Conservation (phyloP, 306 rosid genomes). For the Ziziphus jujuba region DNA sequence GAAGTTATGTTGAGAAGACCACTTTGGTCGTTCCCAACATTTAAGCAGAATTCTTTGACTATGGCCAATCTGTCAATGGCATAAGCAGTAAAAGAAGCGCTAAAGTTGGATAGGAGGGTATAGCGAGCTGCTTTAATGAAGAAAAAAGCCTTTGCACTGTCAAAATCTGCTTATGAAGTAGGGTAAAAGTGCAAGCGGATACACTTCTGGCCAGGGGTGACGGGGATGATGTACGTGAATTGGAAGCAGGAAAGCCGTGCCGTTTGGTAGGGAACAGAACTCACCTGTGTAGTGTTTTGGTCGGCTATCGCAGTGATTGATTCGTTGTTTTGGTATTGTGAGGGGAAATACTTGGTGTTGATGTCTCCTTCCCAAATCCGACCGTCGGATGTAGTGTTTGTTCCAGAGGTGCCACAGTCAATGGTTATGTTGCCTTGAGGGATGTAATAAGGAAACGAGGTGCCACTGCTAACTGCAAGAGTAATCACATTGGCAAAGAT, state of each 20-base stretch:
- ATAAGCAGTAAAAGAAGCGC: conserved; percentile 12
- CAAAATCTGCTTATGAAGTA: neutral
- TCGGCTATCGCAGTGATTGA: too few relatives aligned
- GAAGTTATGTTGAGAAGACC: conserved; percentile 27
- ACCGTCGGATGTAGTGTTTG: too few relatives aligned
- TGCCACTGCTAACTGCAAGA: too few relatives aligned
- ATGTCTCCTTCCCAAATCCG: too few relatives aligned
- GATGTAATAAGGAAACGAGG: too few relatives aligned
- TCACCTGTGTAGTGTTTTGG: neutral
- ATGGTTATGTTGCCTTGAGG: too few relatives aligned
- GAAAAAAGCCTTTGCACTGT: conserved; percentile 13
- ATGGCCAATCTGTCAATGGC: fast-evolving
- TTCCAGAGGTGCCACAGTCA: too few relatives aligned
- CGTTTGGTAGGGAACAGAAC: neutral
- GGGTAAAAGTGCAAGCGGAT: conserved; percentile 21
- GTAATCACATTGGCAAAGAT: too few relatives aligned
- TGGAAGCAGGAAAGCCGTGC: conserved; percentile 27
- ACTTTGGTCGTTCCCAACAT: neutral
- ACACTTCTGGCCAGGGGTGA: conserved; percentile 21
- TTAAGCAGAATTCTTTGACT: neutral
- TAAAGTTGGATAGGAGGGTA: conserved; percentile 19
- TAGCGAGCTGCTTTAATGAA: neutral
- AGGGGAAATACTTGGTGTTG: too few relatives aligned
- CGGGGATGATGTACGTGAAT: conserved; percentile 49
- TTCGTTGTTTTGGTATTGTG: neutral